Evolutionary conservation across 2,329 filamentous ascomycete genomes (phyloP).

Genomic region (Rhinocladiella mackenziei): DNA sequence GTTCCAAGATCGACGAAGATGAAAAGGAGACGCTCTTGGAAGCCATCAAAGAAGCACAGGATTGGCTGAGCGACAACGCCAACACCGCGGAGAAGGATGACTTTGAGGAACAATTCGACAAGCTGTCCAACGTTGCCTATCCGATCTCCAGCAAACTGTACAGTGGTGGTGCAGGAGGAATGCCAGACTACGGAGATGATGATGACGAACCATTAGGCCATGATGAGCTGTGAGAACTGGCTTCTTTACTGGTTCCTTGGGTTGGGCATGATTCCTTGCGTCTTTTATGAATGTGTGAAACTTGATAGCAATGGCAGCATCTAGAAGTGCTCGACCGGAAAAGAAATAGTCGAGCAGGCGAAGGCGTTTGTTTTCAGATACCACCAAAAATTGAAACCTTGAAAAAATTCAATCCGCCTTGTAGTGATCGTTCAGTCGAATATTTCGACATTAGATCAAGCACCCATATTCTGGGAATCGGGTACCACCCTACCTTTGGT

Average conservation of each 20-base stretch:
- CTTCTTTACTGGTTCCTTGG: not conserved
- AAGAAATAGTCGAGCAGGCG: constrained; percentile 7
- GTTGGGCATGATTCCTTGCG: constrained; percentile 12
- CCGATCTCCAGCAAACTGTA: constrained; percentile 99
- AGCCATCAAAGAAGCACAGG: constrained; percentile 91
- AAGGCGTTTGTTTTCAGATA: constrained; percentile 16
- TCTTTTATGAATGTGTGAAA: constrained; percentile 17
- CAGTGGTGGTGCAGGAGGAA: constrained; percentile 61
- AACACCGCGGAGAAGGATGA: constrained; percentile 82
- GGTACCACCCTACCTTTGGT: too few species aligned
- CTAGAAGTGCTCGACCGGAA: constrained; percentile 13
- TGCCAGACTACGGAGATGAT: constrained; percentile 55
- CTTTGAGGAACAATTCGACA: constrained; percentile 99
- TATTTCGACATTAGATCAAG: too few species aligned
- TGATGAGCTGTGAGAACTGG: constrained; percentile 68
- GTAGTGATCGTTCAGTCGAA: too few species aligned
- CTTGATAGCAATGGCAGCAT: constrained; percentile 22
- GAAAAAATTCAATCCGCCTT: too few species aligned
- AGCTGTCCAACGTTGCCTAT: constrained; percentile 92
- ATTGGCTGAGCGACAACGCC: constrained; percentile 96
- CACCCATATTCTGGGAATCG: too few species aligned
- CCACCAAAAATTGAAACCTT: constrained; percentile 13
- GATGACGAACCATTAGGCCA: constrained; percentile 61
- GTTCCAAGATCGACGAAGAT: constrained; percentile 96
- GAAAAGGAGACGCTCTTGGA: constrained; percentile 97